Evolutionary conservation across 495 filamentous ascomycete species (phyloP).

Genomic region (Aspergillus mulundensis): DNA sequence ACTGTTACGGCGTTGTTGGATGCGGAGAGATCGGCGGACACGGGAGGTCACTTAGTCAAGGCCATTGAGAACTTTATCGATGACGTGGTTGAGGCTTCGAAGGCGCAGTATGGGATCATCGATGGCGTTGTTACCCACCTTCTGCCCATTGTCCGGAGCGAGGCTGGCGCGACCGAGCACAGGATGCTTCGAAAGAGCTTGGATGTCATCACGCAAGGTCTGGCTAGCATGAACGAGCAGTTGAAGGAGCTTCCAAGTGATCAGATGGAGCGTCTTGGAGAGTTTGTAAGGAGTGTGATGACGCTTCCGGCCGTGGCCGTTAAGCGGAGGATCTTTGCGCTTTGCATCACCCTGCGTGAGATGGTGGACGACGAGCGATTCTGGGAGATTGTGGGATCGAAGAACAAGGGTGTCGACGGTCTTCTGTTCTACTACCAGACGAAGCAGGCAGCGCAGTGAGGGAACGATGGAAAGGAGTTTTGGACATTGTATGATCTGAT

Average conservation of each 20-base stretch:
- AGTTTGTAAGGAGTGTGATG: slow-evolving; percentile 57
- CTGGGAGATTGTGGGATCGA: neutral
- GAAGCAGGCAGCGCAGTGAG: neutral
- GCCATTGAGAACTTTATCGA: slow-evolving; percentile 56
- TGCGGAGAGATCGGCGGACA: slow-evolving; percentile 53
- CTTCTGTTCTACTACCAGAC: neutral
- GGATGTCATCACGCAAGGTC: slow-evolving; percentile 50
- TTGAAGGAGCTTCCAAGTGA: slow-evolving; percentile 17
- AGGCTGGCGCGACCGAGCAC: slow-evolving; percentile 19
- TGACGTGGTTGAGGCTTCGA: slow-evolving; percentile 46
- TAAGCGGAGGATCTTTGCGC: slow-evolving; percentile 68
- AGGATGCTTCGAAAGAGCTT: slow-evolving; percentile 53
- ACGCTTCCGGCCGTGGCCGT: slow-evolving; percentile 72
- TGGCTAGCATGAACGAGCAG: slow-evolving; percentile 18
- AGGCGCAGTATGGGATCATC: slow-evolving; percentile 42
- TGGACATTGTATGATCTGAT: neutral
- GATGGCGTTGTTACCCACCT: slow-evolving; percentile 48
- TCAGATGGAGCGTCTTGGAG: slow-evolving; percentile 40
- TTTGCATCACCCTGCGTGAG: slow-evolving; percentile 71
- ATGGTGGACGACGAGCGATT: slow-evolving; percentile 24
- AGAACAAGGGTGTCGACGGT: neutral
- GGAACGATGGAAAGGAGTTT: neutral
- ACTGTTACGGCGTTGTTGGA: slow-evolving; percentile 64
- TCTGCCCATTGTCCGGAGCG: slow-evolving; percentile 19
- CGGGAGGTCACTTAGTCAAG: slow-evolving; percentile 50